A percentile compares a stretch with the other conserved stretches of the same genome.
These are phyloP conservation scores for Micromonas pusilla DNA, from an alignment of 139 green algal species.

Conservation along the genomic window DNA sequence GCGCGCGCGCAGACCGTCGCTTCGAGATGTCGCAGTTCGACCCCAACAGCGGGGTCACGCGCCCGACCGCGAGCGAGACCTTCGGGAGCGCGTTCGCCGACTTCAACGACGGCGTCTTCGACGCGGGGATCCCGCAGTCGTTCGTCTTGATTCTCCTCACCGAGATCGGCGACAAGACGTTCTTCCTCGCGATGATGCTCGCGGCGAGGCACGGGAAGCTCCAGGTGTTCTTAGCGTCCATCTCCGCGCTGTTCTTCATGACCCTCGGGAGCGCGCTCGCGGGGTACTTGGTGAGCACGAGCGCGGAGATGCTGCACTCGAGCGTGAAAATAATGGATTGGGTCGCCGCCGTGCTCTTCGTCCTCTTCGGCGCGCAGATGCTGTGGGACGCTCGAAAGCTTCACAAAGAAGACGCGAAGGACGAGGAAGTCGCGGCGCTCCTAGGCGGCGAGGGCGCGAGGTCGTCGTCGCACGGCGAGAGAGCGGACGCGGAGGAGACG, in stretches of 20 bases:
- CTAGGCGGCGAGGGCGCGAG: neutral
- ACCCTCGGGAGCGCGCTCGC: no score
- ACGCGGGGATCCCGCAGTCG: neutral
- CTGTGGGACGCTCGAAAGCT: neutral
- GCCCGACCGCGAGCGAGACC: no score
- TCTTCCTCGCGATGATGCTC: neutral
- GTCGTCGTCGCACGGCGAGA: neutral
- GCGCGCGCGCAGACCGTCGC: no score
- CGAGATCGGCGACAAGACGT: neutral
- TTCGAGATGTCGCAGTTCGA: no score
- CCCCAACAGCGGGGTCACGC: no score
- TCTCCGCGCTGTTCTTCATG: neutral
- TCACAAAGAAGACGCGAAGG: neutral
- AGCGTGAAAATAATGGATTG: neutral
- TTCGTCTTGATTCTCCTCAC: neutral
- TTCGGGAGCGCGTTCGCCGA: no score
- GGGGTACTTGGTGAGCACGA: neutral
- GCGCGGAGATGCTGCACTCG: neutral
- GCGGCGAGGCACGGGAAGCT: neutral
- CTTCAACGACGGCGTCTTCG: neutral
- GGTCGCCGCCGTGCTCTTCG: neutral
- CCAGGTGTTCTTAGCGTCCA: neutral
- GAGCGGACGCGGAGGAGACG: neutral
- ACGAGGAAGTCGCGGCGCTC: neutral
- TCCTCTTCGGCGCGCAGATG: neutral